Evolutionary conservation across 2,329 filamentous ascomycete genomes (phyloP).

Genomic region (Ceratocystis papillata): DNA sequence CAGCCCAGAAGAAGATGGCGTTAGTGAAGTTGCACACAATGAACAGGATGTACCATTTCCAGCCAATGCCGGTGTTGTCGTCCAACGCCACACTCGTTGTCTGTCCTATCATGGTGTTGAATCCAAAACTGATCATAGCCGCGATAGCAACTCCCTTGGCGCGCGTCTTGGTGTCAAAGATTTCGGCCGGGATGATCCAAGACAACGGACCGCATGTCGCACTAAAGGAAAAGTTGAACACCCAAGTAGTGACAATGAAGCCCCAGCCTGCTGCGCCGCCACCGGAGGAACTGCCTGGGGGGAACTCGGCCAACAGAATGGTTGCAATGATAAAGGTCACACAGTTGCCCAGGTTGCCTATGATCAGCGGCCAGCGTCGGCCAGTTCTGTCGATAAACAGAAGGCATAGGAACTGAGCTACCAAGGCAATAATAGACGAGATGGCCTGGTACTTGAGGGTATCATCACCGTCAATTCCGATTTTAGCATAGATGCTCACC

Average conservation of each 20-base stretch:
- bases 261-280: conserved; percentile 49
- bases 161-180: conserved; percentile 67
- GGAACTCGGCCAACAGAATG: conserved; percentile 44
- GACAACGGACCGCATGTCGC: conserved; percentile 57
- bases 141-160: conserved; percentile 65
- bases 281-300: conserved; percentile 32
- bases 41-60: conserved; percentile 40
- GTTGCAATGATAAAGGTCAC: conserved; percentile 61
- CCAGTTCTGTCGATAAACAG: conserved; percentile 58
- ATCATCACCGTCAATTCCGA: conserved; percentile 54
- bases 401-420: conserved; percentile 59
- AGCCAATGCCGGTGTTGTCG: conserved; percentile 35
- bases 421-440: conserved; percentile 57
- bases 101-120: conserved; percentile 62
- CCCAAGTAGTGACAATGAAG: conserved; percentile 64
- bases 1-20: conserved; percentile 46
- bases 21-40: conserved; percentile 48
- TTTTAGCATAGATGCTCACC: conserved; percentile 54
- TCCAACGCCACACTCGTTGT: conserved; percentile 48
- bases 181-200: conserved; percentile 55
- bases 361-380: conserved; percentile 60
- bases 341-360: conserved; percentile 60
- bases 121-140: conserved; percentile 62
- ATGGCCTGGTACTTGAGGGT: conserved; percentile 68
- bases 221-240: conserved; percentile 70